These are phyloP conservation scores for Pecoramyces ruminantium DNA, from an alignment of 192 early-diverging fungal species.

Conservation along the genomic window DNA sequence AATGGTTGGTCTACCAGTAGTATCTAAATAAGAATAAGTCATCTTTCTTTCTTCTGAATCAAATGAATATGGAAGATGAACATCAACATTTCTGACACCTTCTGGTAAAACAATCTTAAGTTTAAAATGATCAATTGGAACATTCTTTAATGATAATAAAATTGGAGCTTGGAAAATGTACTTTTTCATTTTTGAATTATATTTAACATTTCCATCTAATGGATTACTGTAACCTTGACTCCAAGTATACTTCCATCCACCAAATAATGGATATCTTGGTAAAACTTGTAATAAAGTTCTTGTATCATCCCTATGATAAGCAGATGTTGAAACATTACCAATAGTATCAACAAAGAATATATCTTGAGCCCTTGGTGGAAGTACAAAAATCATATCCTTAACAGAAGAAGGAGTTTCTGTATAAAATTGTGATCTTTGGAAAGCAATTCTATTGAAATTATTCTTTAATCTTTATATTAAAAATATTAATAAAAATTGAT, in stretches of 20 bases:
- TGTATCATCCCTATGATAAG: constrained; percentile 21
- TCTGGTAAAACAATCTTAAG: constrained; percentile 77
- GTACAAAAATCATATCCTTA: constrained; percentile 23
- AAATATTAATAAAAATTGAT: no score
- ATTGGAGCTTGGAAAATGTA: constrained; percentile 57
- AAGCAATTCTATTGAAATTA: constrained; percentile 59
- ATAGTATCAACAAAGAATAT: constrained; percentile 80
- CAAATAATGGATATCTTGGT: constrained; percentile 85
- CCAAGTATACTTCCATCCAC: constrained; percentile 97
- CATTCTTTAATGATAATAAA: constrained; percentile 39
- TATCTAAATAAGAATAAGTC: constrained; percentile 74
- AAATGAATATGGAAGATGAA: constrained; percentile 39
- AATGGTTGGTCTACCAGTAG: constrained; percentile 69
- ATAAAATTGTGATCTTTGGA: constrained; percentile 17
- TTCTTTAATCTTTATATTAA: constrained; percentile 32
- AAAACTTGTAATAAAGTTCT: constrained; percentile 50
- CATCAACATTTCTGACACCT: constrained; percentile 66
- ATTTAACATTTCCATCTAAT: constrained; percentile 40
- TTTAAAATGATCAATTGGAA: constrained; percentile 41
- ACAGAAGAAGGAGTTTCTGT: constrained; percentile 18
- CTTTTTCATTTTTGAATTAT: constrained; percentile 13
- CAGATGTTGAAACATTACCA: constrained; percentile 93
- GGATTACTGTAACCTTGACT: constrained; percentile 79
- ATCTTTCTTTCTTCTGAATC: constrained; percentile 27
- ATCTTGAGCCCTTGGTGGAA: constrained; percentile 54